Conservation (phyloP, 495 filamentous ascomycete genomes). For the Penicillium daleae region DNA sequence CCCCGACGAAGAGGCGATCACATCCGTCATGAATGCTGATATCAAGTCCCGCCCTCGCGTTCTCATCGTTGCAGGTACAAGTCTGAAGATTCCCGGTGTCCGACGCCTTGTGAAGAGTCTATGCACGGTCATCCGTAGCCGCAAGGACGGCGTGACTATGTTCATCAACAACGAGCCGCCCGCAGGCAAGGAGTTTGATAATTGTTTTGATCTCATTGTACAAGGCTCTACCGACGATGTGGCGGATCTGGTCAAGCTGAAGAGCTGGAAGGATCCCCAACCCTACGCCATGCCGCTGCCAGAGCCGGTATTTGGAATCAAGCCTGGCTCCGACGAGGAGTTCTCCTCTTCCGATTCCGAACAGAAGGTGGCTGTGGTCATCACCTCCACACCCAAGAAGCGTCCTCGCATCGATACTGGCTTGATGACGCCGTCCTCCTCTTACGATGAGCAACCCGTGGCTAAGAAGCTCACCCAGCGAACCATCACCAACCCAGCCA, state of each 20-base stretch:
- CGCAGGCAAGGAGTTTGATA: constrained; percentile 79
- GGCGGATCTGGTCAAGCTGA: constrained; percentile 72
- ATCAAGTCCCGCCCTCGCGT: constrained; percentile 85
- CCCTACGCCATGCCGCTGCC: constrained; percentile 22
- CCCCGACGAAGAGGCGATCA: constrained; percentile 94
- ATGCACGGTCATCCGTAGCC: constrained; percentile 75
- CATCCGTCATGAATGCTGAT: constrained; percentile 82
- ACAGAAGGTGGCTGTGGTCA: constrained; percentile 46
- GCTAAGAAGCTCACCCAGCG: constrained; percentile 25
- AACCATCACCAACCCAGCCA: constrained; percentile 32
- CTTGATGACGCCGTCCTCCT: constrained; percentile 68
- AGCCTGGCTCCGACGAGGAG: constrained; percentile 27
- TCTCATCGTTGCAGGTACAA: constrained; percentile 92
- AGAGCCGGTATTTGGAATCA: constrained; percentile 26
- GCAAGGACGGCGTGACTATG: constrained; percentile 85
- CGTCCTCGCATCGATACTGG: constrained; percentile 42
- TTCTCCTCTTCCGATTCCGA: constrained; percentile 47
- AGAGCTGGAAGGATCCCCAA: constrained; percentile 68
- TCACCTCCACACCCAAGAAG: constrained; percentile 45
- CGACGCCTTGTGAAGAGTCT: constrained; percentile 87
- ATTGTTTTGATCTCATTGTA: constrained; percentile 90
- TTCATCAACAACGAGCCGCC: constrained; percentile 94
- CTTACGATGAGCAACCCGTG: constrained; percentile 42
- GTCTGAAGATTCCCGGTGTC: constrained; percentile 90
- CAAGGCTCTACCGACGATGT: constrained; percentile 87